Percentiles rank a stretch among this genome's conserved stretches.
These are phyloP conservation scores for Ophiostoma ulmi DNA, from an alignment of 2,329 filamentous ascomycete species.

Conservation along the genomic window DNA sequence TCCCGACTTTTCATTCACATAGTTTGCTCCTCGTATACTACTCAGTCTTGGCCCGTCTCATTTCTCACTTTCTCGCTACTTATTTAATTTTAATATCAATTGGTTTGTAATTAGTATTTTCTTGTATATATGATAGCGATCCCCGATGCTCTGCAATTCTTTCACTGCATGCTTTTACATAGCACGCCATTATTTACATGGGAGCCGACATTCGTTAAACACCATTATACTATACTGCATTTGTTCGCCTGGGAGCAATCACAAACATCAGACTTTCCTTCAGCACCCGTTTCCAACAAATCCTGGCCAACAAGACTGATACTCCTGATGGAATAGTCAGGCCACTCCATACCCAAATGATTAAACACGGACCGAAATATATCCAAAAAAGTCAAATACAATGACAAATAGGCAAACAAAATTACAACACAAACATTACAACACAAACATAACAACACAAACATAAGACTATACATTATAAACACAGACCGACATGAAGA, in stretches of 20 bases:
- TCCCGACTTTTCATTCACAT: not conserved
- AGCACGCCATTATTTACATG: not conserved
- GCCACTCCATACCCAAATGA: not conserved
- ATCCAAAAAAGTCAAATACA: not conserved
- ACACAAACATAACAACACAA: not conserved
- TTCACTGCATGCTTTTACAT: not conserved
- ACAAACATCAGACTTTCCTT: not conserved
- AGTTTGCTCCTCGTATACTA: not conserved
- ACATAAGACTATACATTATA: slow-evolving; percentile 3
- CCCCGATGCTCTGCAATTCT: not conserved
- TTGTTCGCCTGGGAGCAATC: not conserved
- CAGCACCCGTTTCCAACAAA: not conserved
- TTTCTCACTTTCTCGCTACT: not conserved
- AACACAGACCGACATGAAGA: not conserved
- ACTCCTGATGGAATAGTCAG: not conserved
- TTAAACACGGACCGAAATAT: not conserved
- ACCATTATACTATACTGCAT: not conserved
- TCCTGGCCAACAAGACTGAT: not conserved
- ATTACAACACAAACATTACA: not conserved
- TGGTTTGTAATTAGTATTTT: not conserved
- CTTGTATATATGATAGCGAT: not conserved
- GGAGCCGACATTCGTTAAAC: not conserved
- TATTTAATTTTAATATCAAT: not conserved
- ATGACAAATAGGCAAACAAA: not conserved
- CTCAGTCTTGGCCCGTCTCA: not conserved